Percentiles rank a stretch among this genome's conserved stretches.
Evolutionary conservation across 2,329 filamentous ascomycete species (phyloP).

Genomic region (Calonectria leucothoes): DNA sequence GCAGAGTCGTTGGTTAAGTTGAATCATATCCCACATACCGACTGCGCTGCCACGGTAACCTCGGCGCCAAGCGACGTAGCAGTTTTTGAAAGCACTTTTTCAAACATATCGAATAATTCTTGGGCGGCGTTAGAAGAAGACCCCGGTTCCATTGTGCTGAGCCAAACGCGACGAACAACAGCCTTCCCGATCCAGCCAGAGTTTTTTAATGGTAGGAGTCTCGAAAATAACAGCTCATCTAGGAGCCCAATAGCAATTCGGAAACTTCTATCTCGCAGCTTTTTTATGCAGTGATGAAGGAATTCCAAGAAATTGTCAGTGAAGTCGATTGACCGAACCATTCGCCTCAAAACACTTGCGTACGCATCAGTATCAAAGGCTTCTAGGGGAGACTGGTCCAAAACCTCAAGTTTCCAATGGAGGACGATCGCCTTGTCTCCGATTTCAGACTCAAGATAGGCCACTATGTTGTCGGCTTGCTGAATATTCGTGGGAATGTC

Average conservation of each 20-base stretch:
- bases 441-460: constrained; percentile 70
- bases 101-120: constrained; percentile 41
- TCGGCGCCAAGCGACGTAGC: constrained; percentile 64
- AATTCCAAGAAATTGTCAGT: constrained; percentile 74
- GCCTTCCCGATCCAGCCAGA: constrained; percentile 75
- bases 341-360: constrained; percentile 65
- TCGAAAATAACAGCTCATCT: constrained; percentile 71
- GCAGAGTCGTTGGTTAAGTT: background rate
- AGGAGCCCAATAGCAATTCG: constrained; percentile 63
- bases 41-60: constrained; percentile 75
- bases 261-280: constrained; percentile 67
- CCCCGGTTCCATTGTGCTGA: constrained; percentile 63
- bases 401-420: constrained; percentile 75
- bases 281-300: constrained; percentile 75
- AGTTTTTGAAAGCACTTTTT: constrained; percentile 53
- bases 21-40: constrained; percentile 57
- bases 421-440: constrained; percentile 74
- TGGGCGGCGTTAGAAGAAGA: constrained; percentile 24
- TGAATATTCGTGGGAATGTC: constrained; percentile 56
- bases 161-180: constrained; percentile 75
- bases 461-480: constrained; percentile 68
- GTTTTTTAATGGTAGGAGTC: constrained; percentile 62
- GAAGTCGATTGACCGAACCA: constrained; percentile 70
- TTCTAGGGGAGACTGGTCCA: constrained; percentile 61
- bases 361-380: constrained; percentile 62